These are phyloP conservation scores for Aspergillus sp. DNA, from an alignment of 2,329 filamentous ascomycete genomes.

Conservation along the genomic window DNA sequence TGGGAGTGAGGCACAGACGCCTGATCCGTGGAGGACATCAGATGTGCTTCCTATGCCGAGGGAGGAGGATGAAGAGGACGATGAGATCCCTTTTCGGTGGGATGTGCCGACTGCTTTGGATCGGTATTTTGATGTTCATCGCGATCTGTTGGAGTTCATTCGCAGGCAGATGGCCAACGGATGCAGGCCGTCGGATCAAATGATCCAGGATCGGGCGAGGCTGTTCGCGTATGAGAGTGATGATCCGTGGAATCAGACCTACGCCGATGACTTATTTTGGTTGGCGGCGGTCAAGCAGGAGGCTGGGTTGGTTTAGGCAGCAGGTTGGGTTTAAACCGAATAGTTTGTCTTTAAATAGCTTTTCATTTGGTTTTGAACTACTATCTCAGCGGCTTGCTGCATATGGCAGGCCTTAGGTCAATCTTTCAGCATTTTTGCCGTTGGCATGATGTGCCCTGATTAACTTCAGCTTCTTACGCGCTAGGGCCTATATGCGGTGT, in stretches of 20 bases:
- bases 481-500: no score
- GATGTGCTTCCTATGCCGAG: background rate
- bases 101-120: constrained; percentile 4
- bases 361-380: background rate
- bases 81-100: background rate
- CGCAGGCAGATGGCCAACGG: background rate
- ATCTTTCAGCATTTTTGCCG: no score
- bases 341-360: no score
- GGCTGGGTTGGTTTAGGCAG: background rate
- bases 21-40: constrained; percentile 25
- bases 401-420: no score
- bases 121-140: background rate
- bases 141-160: background rate
- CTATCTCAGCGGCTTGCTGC: no score
- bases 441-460: no score
- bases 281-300: background rate
- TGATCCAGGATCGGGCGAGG: background rate
- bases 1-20: constrained; percentile 28
- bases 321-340: no score
- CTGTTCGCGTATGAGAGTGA: background rate
- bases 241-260: constrained; percentile 8
- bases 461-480: no score
- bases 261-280: constrained; percentile 1
- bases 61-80: background rate
- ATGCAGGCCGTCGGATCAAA: constrained; percentile 1